Base-by-base conservation (phyloP, 139 green algal genomes). In the Chlorella sp. region DNA sequence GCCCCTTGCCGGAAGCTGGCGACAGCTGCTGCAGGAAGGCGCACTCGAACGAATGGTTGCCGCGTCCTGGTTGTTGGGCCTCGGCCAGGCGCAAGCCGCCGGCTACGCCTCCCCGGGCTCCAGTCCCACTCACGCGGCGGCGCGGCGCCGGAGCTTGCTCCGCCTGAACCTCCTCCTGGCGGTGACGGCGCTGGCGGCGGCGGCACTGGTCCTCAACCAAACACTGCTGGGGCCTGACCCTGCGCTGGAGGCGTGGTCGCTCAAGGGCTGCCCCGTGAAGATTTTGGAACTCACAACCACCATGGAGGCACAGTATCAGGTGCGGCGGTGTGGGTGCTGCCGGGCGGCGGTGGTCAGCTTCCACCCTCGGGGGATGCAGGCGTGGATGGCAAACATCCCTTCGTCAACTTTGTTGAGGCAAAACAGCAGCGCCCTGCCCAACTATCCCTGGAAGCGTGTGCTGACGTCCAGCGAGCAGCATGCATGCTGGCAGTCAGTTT, bases 211-310 rank as follows among this genome's bases (percentile, higher is more conserved):
- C 11, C 71, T 79, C 37, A 88, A 66, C 83, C 39, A 12, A 0
- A 26, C 37, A 2, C 12, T 37, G 3, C 39, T 88, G 36, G 19
- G 36, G 22, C 83, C 83, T 1, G 83, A 88, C 16, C 83, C 36
- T n/a, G 40, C 39, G 24, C 83, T 88, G 66, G 71, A 66, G 71
- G 34, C 71, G 7, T 90, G 87, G 87, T 83, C 81, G 42, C 66
- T 81, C 42, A 80, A 90, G 40, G 88, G 88, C 80, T 91, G 88
- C 84, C 88, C 83, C 39, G 60, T 36, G 26, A 91, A 88, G 61
- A 88, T 88, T 36, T 57, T 88, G 61, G 73, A 88, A 14, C 37
- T 88, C 5, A 88, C 83, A 37, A 88, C 83, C 12, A 88, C 83
- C 21, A 88, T 88, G 66, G 37, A 73, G 37, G 83, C 66, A 37